These are phyloP conservation scores for Cryptomeria japonica DNA, from an alignment of 75 land plant genomes.

Conservation along the genomic window DNA sequence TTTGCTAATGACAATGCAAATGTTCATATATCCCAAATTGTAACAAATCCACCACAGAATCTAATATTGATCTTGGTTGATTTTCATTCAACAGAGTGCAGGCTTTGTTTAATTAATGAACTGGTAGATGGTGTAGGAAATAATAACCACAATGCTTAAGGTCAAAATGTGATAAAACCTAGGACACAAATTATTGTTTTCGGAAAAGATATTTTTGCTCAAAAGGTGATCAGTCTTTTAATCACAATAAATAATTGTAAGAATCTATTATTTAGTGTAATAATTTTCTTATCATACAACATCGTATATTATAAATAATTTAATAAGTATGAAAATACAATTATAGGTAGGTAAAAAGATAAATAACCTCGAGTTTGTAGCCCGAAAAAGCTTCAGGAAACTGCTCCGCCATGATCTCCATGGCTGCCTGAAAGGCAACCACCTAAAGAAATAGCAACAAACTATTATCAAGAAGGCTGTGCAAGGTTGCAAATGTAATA, in stretches of 20 bases:
- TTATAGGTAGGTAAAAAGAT: neutral
- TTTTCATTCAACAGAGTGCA: neutral
- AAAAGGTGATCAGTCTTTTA: neutral
- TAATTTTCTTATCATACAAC: neutral
- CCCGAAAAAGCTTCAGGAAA: conserved; percentile 98
- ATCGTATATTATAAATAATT: neutral
- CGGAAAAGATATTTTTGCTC: neutral
- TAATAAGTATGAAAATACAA: neutral
- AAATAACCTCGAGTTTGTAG: conserved; percentile 67
- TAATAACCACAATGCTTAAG: neutral
- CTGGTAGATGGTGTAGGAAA: neutral
- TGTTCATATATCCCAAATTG: neutral
- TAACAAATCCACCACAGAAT: neutral
- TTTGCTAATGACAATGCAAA: neutral
- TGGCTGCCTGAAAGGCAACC: conserved; percentile 97
- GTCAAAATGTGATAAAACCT: neutral
- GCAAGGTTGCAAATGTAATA: neutral
- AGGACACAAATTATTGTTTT: neutral
- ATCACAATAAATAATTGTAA: neutral
- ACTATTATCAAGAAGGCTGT: neutral
- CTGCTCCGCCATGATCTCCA: conserved; percentile 95
- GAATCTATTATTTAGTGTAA: neutral
- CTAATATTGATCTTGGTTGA: neutral
- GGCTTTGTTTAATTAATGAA: neutral
- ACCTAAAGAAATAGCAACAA: conserved; percentile 58